A percentile compares a stretch with the other conserved stretches of the same genome.
Evolutionary conservation across 192 early-diverging fungal genomes (phyloP).

Genomic region (Backusella liffmaniae): DNA sequence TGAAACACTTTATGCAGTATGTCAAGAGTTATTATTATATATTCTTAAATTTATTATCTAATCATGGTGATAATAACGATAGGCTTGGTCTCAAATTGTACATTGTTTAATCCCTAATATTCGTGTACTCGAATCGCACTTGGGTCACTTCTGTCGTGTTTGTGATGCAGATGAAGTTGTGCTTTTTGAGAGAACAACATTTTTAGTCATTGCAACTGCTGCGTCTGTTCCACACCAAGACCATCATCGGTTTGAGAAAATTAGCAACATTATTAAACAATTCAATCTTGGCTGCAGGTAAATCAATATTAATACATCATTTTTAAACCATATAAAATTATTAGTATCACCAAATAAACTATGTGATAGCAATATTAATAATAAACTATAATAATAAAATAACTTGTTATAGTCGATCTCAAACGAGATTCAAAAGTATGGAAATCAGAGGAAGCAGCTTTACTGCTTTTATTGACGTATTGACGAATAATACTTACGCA

Average conservation of each 20-base stretch:
- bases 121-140: conserved; percentile 68
- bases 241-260: conserved; percentile 85
- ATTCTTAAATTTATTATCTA: neutral
- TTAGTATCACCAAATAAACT: neutral
- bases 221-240: conserved; percentile 60
- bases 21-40: conserved; percentile 1
- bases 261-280: conserved; percentile 90
- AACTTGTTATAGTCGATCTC: conserved; percentile 55
- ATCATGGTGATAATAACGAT: conserved; percentile 4
- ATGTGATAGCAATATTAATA: neutral
- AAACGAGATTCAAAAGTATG: conserved; percentile 84
- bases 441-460: conserved; percentile 78
- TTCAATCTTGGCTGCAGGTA: conserved; percentile 84
- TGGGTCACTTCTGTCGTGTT: conserved; percentile 76
- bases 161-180: conserved; percentile 95
- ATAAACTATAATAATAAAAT: neutral
- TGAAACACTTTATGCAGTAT: conserved; percentile 84
- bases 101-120: conserved; percentile 96
- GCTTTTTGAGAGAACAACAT: conserved; percentile 93
- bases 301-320: conserved; percentile 5
- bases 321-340: neutral
- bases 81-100: conserved; percentile 97
- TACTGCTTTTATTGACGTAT: conserved; percentile 76
- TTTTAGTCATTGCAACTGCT: conserved; percentile 89
- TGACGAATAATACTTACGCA: conserved; percentile 86